Evolutionary conservation across 177 flowering plant species (phyloP), one percentile per base, ranked within the genome.

Genomic region (Vitis hybrid): DNA sequence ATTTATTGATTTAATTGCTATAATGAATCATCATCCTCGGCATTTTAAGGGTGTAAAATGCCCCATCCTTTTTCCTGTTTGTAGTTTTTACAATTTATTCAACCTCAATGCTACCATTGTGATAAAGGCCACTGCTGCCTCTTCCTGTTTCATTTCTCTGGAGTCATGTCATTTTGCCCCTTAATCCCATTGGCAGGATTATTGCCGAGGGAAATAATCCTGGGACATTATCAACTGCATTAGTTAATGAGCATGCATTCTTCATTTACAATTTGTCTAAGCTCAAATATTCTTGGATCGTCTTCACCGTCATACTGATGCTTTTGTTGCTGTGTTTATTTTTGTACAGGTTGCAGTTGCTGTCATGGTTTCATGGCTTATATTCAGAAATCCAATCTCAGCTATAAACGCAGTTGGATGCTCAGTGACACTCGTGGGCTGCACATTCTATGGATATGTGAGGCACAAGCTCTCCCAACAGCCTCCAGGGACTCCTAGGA

Each of bases 371-470:
- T 95, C 99, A 14, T 95, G 99, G 99, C 65, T 90, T 73, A 86
- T 95, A 79, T 95, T 95, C 79, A 67, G 74, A 46, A 95, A 95
- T 72, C 99, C 99, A 1, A 93, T 95, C 46, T 79, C 97, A 15
- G 69, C 66, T 59, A 55, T 90, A 81, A 95, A 95, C 76, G 94
- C 98, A 2, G 80, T 90, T 54, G 98, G 99, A 72, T 95, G 99
- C 74, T 89, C 73, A 1, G 77, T 95, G 4, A 95, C 99, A 1
- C 97, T 95, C 6, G 66, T 83, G 15, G 99, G 99, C 12, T 95
- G 99, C 65, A 95, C 99, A 21, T 95, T 95, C 84, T 95, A 95
- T 68, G 99, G 99, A 48, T 95, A 91, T 63, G 93, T 93, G 64
- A 84, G 99, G 79, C 96, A 95, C 77, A 64, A 74, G 82, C 82